Percentiles rank a stretch among this genome's conserved stretches.
Conservation (phyloP, 2,329 filamentous ascomycete genomes). For the Akanthomyces lecanii region DNA sequence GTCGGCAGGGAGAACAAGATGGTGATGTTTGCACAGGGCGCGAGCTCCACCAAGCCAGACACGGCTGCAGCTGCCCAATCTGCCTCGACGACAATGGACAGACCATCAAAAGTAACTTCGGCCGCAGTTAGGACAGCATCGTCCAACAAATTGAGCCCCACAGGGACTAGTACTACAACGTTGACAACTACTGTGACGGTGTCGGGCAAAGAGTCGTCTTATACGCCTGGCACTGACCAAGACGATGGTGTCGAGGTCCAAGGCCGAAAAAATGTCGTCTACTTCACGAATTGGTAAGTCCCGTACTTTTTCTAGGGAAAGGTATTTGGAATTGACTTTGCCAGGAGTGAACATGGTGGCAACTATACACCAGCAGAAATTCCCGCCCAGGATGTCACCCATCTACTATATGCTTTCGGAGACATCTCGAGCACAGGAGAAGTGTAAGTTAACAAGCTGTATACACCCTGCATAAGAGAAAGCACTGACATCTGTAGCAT, state of each 20-base stretch:
- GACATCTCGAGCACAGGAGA: constrained; percentile 43
- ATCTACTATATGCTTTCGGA: constrained; percentile 62
- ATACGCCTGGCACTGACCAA: not conserved
- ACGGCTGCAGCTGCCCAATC: not conserved
- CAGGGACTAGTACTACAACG: constrained; percentile 1
- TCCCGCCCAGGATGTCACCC: constrained; percentile 64
- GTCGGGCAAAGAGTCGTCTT: not conserved
- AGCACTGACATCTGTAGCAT: constrained; percentile 18
- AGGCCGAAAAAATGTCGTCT: constrained; percentile 39
- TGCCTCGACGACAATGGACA: constrained; percentile 1
- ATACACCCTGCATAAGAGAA: not conserved
- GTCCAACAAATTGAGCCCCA: constrained; percentile 9
- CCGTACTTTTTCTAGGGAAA: not conserved
- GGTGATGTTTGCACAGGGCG: not conserved
- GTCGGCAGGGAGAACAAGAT: not conserved
- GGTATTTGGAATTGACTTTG: constrained; percentile 25
- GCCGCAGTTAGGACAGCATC: not conserved
- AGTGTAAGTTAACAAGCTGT: constrained; percentile 34
- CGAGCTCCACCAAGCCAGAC: constrained; percentile 3
- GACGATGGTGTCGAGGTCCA: not conserved
- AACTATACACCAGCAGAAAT: constrained; percentile 69
- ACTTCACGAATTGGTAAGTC: constrained; percentile 52
- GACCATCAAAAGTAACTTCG: constrained; percentile 1
- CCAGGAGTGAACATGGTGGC: constrained; percentile 62
- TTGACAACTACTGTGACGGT: not conserved